Evolutionary conservation across 169 alveolate genomes (phyloP).

Genomic region (Plasmodium cynomolgi): DNA sequence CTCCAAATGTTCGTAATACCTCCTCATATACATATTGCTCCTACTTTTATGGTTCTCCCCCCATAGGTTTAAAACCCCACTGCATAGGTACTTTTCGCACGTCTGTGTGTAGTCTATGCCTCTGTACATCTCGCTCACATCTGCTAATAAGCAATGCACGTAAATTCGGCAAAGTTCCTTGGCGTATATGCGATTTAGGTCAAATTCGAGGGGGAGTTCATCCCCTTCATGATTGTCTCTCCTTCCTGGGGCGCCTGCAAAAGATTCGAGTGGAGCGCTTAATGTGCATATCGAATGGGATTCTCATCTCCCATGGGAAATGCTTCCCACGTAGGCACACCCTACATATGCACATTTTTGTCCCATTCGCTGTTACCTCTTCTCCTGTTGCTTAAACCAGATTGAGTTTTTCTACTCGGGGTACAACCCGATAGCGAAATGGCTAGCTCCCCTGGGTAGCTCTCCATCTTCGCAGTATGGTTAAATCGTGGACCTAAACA

Average conservation of each 20-base stretch:
- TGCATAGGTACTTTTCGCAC: conserved; percentile 47
- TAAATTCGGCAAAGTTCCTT: conserved; percentile 38
- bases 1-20: conserved; percentile 41
- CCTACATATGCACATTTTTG: not conserved
- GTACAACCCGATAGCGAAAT: not conserved
- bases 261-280: not conserved
- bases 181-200: conserved; percentile 1
- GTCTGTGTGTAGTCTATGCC: conserved; percentile 8
- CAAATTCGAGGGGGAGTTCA: not conserved
- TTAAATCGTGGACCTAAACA: not conserved
- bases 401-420: not conserved
- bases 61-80: conserved; percentile 40
- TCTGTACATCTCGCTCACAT: conserved; percentile 34
- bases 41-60: conserved; percentile 27
- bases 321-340: not conserved
- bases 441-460: not conserved
- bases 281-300: not conserved
- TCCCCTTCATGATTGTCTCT: not conserved
- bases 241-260: not conserved
- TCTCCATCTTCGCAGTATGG: not conserved
- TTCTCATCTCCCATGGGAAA: not conserved
- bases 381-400: not conserved
- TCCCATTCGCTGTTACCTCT: not conserved
- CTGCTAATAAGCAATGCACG: conserved; percentile 59
- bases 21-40: conserved; percentile 22